Conservation (phyloP, 805 yeast genomes). For the Candida sithepensis region DNA sequence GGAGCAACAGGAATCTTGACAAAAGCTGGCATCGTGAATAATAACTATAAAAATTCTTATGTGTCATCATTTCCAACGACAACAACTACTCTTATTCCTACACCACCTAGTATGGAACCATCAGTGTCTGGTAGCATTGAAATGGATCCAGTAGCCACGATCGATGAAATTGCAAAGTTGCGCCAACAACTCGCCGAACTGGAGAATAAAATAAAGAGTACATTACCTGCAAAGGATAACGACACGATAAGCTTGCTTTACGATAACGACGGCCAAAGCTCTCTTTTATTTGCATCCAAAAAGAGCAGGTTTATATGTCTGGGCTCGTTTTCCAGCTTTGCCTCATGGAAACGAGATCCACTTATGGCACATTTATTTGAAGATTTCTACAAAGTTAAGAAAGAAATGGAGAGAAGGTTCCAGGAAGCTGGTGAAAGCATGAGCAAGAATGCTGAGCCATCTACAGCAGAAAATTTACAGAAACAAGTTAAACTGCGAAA, state of each 20-base stretch:
- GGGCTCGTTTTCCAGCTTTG: slow-evolving; percentile 15
- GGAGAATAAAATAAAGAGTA: slow-evolving; percentile 5
- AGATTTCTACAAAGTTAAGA: slow-evolving; percentile 3
- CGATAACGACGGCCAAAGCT: slow-evolving; percentile 7
- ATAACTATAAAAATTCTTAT: neutral
- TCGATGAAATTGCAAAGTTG: slow-evolving; percentile 8
- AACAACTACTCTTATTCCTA: neutral
- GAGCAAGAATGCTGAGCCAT: neutral
- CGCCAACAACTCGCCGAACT: slow-evolving; percentile 4
- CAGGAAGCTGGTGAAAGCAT: neutral
- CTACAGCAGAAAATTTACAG: slow-evolving; percentile 3
- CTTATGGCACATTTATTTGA: slow-evolving; percentile 12
- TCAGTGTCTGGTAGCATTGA: neutral
- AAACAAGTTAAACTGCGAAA: slow-evolving; percentile 11
- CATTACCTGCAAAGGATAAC: neutral
- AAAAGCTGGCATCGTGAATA: too few species aligned
- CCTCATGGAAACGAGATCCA: slow-evolving; percentile 18
- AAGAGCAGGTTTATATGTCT: slow-evolving; percentile 15
- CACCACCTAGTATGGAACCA: neutral
- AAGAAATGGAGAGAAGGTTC: neutral
- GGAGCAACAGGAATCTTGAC: too few species aligned
- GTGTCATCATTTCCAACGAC: neutral
- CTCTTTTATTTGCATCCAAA: slow-evolving; percentile 15
- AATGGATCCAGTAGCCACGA: neutral
- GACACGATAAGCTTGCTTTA: slow-evolving; percentile 11